These are phyloP conservation scores for Pseudocercospora macadamiae DNA, from an alignment of 2,329 filamentous ascomycete genomes.

Conservation along the genomic window DNA sequence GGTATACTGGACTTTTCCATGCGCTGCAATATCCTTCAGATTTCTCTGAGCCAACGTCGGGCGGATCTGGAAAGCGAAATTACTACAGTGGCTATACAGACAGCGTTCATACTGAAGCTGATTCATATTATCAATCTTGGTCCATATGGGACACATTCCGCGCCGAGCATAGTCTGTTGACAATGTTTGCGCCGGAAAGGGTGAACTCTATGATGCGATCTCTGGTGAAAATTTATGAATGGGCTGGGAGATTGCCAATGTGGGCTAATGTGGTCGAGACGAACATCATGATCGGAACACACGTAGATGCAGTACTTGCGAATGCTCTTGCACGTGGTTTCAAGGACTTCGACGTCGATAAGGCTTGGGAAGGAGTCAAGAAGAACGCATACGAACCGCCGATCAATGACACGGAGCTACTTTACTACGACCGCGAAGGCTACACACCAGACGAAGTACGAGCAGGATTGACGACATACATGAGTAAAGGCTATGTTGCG, in stretches of 20 bases:
- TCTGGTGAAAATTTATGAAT: conserved; percentile 51
- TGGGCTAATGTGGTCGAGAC: conserved; percentile 56
- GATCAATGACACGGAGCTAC: conserved; percentile 46
- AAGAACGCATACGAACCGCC: conserved; percentile 53
- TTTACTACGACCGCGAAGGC: conserved; percentile 54
- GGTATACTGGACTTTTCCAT: conserved; percentile 53
- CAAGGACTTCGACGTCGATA: conserved; percentile 46
- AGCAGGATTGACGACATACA: conserved; percentile 51
- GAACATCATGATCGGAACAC: conserved; percentile 56
- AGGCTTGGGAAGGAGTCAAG: conserved; percentile 49
- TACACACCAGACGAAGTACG: conserved; percentile 51
- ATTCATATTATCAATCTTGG: conserved; percentile 56
- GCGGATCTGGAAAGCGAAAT: conserved; percentile 27
- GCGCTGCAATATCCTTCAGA: conserved; percentile 53
- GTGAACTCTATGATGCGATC: conserved; percentile 54
- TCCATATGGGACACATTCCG: conserved; percentile 56
- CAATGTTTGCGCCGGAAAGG: conserved; percentile 51
- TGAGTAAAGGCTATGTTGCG: conserved; percentile 50
- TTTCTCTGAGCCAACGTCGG: conserved; percentile 49
- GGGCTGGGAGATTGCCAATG: conserved; percentile 52
- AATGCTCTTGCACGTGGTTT: conserved; percentile 52
- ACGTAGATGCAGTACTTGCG: conserved; percentile 53
- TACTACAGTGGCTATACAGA: conserved; percentile 56
- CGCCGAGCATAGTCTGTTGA: conserved; percentile 51
- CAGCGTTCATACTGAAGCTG: conserved; percentile 44